Base-by-base conservation (phyloP, 106 monocot genomes). In the Allium sativum region DNA sequence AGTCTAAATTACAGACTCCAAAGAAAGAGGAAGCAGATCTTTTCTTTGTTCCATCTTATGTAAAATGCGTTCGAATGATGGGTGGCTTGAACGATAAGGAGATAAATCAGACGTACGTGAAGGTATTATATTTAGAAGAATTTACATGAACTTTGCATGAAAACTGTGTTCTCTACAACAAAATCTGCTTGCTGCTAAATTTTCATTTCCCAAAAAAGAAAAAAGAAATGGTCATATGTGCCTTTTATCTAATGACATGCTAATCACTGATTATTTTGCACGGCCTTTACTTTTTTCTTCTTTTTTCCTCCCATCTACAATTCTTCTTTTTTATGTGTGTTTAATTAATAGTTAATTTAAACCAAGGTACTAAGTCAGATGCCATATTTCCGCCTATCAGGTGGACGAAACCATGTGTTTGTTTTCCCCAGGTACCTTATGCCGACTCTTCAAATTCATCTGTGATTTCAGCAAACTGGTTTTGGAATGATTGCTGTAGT, bases 1-100 rank as follows among this genome's bases (percentile, higher is more conserved):
- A 81, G 62, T 99, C 98, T 41, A 92, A 83, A 72, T 83, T 83
- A 52, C 70, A 92, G 42, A 88, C 98, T 40, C 15, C 70, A 61
- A 78, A 78, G 44, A 99, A 92, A 74, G 84, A 85, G 56, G 85
- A 92, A 60, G 98, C 98, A 17, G 92, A 99, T 81, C 68, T 92
- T 17, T 99, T 99, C 72, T 99, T 99, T 71, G 88, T 99, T 50
- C 98, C 98, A 17, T 72, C 92, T 21, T 99, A 88, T 79, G 98
- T 92, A 12, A 99, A 99, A 74, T 99, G 98, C 71, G 92, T 99
- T 52, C 67, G 98, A 7, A 99, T 99, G 98, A 83, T 75, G 61
- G 98, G 98, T 7, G 88, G 88, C 8, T 81, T 92, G 65, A 99
- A 74, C 61, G 98, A 99, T 62, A 99, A 92, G 68, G 98, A 99